phyloP scores from a whole-genome alignment of 225 moss, liverwort and hornwort species.

The Pseudoscleropodium purum region DNA sequence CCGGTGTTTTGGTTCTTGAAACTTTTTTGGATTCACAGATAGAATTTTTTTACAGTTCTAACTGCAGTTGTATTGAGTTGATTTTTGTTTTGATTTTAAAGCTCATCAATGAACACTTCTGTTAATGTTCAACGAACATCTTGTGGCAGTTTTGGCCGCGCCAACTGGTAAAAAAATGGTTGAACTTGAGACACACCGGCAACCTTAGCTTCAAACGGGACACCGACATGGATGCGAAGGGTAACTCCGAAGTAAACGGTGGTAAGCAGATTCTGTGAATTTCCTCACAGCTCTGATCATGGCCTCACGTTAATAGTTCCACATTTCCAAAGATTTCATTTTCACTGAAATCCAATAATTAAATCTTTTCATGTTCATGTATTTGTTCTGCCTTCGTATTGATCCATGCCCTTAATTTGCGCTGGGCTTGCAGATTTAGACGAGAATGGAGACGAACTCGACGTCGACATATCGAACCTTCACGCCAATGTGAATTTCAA shows the following conservation, averaged over 20 bases:
- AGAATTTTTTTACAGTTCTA: not conserved
- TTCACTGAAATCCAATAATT: not conserved
- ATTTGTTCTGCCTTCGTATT: not conserved
- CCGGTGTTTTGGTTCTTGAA: not conserved
- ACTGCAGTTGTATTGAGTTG: not conserved
- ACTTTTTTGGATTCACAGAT: not conserved
- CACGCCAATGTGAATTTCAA: slow-evolving; percentile 4
- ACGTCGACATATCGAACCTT: not conserved
- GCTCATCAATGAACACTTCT: not conserved
- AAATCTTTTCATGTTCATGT: not conserved
- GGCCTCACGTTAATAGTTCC: not conserved
- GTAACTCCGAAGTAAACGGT: slow-evolving; percentile 8
- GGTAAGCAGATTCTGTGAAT: slow-evolving; percentile 21
- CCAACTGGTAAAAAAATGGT: slow-evolving; percentile 88
- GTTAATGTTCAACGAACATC: not conserved
- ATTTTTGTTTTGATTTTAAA: not conserved
- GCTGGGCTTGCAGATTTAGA: slow-evolving; percentile 5
- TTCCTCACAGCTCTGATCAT: not conserved
- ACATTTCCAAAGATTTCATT: not conserved
- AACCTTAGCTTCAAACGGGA: slow-evolving; percentile 66
- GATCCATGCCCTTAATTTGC: not conserved
- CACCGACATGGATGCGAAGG: slow-evolving; percentile 35
- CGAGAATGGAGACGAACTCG: not conserved
- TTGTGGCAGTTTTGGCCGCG: slow-evolving; percentile 71
- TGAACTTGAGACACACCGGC: slow-evolving; percentile 64